Evolutionary conservation across 257 asterid species (phyloP).

Genomic region (Solanum sejunctum): DNA sequence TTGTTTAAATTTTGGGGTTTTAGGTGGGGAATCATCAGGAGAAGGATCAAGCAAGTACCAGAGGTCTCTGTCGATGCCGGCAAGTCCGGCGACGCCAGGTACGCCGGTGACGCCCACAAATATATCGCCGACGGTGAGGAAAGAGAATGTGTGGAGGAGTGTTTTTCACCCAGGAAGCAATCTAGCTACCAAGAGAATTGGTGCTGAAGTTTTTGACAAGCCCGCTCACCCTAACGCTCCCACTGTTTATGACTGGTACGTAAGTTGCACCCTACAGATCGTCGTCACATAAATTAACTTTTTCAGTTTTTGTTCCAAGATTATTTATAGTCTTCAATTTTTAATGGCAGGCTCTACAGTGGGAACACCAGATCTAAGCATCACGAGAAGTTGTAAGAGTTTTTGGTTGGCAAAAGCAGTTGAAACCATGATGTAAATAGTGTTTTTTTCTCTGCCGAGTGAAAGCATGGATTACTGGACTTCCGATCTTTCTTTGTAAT

Average conservation of each 20-base stretch:
- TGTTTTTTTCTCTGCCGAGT: not conserved
- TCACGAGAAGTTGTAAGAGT: conserved; percentile 18
- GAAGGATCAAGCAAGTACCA: conserved; percentile 32
- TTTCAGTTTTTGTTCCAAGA: not conserved
- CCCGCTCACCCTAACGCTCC: conserved; percentile 80
- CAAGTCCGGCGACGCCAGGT: conserved; percentile 34
- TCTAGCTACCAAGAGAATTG: conserved; percentile 54
- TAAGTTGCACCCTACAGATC: not conserved
- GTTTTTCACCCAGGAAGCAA: conserved; percentile 97
- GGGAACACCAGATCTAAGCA: conserved; percentile 81
- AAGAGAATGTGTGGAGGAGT: conserved; percentile 91
- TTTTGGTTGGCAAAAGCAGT: not conserved
- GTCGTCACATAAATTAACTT: not conserved
- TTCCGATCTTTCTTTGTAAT: not conserved
- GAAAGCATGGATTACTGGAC: not conserved
- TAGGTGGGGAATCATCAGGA: conserved; percentile 27
- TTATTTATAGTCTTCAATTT: not conserved
- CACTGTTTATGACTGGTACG: conserved; percentile 94
- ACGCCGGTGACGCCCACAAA: conserved; percentile 56
- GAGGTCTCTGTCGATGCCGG: conserved; percentile 57
- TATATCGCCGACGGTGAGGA: conserved; percentile 41
- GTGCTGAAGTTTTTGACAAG: conserved; percentile 66
- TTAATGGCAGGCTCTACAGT: conserved; percentile 68
- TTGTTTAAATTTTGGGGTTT: not conserved
- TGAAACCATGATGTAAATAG: conserved; percentile 22